Base-by-base conservation (phyloP, 441 rosid genomes). In the Populus tomentosa region DNA sequence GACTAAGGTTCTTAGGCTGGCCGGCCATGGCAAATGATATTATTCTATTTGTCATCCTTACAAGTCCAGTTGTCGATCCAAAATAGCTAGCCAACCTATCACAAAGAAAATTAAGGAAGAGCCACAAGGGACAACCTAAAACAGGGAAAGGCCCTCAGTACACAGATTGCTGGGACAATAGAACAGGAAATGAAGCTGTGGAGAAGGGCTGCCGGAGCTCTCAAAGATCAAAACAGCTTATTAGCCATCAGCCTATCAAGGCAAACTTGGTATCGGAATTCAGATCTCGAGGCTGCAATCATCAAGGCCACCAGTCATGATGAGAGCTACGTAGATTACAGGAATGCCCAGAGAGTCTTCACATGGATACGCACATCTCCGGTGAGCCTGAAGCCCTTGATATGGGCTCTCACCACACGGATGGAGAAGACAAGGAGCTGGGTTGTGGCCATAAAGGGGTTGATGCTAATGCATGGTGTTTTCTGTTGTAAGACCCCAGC, bases 301-400 rank as follows among this genome's bases (percentile, higher is more conserved):
- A 89, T 94, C 80, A 85, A 84, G 78, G 96, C 98, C 69, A 94
- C 97, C 23, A 90, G 86, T 84, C 98, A 94, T 78, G 85, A 91
- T 74, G 91, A 89, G 14, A 61, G 75, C 5, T 65, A 35, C 71
- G 80, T 94, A 1, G 97, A 92, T 84, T 91, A 90, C 75, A 78
- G 77, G 23, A 91, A 86, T 83, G 89, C 88, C 7, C 91, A 88
- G 71, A 81, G 88, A n/a, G 92, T 92, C 24, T 91, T 89, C 65
- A 67, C 84, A 4, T 90, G 96, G 93, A 83, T 90, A 50, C 84
- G 90, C 1, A 75, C 89, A 3, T 90, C 98, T 56, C 92, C 95
- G 1, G 77, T 80, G 62, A 86, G 86, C 89, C 82, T 91, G 71
- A 87, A 83, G 71, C 89, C 95, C 67, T 80, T 90, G 0, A 40